Base-by-base conservation (phyloP, 441 rosid genomes). In the Eutrema salsugineum region DNA sequence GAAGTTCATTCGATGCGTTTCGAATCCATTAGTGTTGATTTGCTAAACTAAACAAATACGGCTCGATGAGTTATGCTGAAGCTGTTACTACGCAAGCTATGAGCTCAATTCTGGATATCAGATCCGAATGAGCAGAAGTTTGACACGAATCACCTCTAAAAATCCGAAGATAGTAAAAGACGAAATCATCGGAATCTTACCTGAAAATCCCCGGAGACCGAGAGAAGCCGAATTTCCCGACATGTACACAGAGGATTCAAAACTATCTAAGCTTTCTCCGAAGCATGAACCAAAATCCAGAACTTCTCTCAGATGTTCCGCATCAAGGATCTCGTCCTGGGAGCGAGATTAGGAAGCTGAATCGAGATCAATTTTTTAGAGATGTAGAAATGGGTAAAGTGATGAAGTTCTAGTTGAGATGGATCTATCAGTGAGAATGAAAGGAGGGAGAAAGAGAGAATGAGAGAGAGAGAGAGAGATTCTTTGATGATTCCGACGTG, bases 201-300 rank as follows among this genome's bases (percentile, higher is more conserved):
- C 90, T 46, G 86, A 76, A 53, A 81, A 53, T 33, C 49, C 78
- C 58, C 85, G 78, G 79, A 66, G 60, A 76, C 77, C 66, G 65
- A 64, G 22, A 8, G 63, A 71, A 78, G 70, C 62, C 16, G 71
- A 66, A 83, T 64, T 71, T 66, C 83, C 77, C 50, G 84, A 77
- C 87, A 90, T 85, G 73, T 79, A 83, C 11, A 5, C 10, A 49
- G 48, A 3, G 17, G 50, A 49, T 15, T 28, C 47, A 30, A 66
- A 49, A 63, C 73, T 64, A 28, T 28, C 43, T 44, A 24, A 19
- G 62, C 11, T 62, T 40, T 24, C 27, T 15, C 33, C 1, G 33
- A 40, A 67, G 17, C 56, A 32, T 49, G 15, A 19, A 28, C 53
- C 56, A 6, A 53, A 62, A 20, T 17, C 65, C 4, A 11, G 14